Evolutionary conservation across 1,284 basidiomycete species (phyloP).

Genomic region (Cutaneotrichosporon cutaneum): DNA sequence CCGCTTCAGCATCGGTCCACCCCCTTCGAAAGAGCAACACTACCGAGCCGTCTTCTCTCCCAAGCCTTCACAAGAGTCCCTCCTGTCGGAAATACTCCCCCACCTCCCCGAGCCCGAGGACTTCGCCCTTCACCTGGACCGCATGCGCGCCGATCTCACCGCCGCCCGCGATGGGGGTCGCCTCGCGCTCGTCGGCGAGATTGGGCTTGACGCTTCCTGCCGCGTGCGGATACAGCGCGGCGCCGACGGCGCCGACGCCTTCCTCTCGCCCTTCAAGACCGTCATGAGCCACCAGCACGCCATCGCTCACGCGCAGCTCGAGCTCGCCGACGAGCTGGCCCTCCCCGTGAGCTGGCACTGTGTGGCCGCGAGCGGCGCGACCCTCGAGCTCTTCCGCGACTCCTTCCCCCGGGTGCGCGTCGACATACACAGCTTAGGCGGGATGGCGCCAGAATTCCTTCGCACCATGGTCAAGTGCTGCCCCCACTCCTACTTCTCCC

Average conservation of each 20-base stretch:
- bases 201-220: constrained; percentile 54
- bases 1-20: constrained; percentile 42
- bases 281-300: constrained; percentile 51
- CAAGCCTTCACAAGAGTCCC: constrained; percentile 18
- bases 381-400: constrained; percentile 46
- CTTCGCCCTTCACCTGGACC: constrained; percentile 31
- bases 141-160: constrained; percentile 29
- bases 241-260: constrained; percentile 4
- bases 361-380: constrained; percentile 51
- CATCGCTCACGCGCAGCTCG: constrained; percentile 50
- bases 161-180: constrained; percentile 24
- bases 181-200: constrained; percentile 54
- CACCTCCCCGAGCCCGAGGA: constrained; percentile 45
- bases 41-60: constrained; percentile 50
- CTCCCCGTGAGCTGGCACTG: constrained; percentile 54
- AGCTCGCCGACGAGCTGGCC: constrained; percentile 50
- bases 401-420: constrained; percentile 46
- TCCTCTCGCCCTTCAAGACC: constrained; percentile 51
- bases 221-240: constrained; percentile 12
- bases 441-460: constrained; percentile 22
- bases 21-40: constrained; percentile 45
- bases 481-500: constrained; percentile 53
- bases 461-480: constrained; percentile 34
- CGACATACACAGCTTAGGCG: constrained; percentile 53
- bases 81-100: constrained; percentile 34